Conservation (phyloP, 176 grass and related monocot species). For the Calamus simplicifolius region DNA sequence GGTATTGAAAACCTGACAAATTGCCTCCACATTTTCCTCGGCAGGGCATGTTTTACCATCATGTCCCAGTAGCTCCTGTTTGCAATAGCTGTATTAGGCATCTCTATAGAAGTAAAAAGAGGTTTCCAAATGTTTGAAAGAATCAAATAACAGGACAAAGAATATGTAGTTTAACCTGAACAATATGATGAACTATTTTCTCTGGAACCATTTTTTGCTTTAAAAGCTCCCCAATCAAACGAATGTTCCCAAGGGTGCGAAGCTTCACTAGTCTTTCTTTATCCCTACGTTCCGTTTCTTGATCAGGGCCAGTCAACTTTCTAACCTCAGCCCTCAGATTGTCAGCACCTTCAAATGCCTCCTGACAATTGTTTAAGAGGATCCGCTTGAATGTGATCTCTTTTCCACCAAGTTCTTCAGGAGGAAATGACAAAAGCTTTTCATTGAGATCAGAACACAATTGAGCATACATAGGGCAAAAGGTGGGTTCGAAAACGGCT, state of each 20-base stretch:
- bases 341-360: constrained; percentile 72
- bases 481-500: constrained; percentile 82
- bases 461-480: constrained; percentile 86
- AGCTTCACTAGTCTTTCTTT: constrained; percentile 65
- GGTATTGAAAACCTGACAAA: constrained; percentile 87
- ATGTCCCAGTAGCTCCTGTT: constrained; percentile 56
- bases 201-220: constrained; percentile 94
- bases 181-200: constrained; percentile 95
- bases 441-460: constrained; percentile 76
- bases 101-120: neutral
- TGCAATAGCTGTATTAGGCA: constrained; percentile 3
- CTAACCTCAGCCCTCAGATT: constrained; percentile 46
- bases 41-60: constrained; percentile 69
- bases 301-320: constrained; percentile 59
- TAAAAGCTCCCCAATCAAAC: constrained; percentile 77
- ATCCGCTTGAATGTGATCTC: constrained; percentile 76
- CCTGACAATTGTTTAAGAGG: constrained; percentile 81
- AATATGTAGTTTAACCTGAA: constrained; percentile 37
- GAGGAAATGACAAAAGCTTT: constrained; percentile 45
- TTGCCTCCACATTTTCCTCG: constrained; percentile 78
- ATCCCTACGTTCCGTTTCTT: constrained; percentile 66
- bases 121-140: no score
- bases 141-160: no score
- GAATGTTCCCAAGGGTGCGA: constrained; percentile 77
- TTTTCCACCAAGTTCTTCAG: constrained; percentile 67